Base-by-base conservation (phyloP, 2,329 filamentous ascomycete genomes). In the Fusarium sp. region DNA sequence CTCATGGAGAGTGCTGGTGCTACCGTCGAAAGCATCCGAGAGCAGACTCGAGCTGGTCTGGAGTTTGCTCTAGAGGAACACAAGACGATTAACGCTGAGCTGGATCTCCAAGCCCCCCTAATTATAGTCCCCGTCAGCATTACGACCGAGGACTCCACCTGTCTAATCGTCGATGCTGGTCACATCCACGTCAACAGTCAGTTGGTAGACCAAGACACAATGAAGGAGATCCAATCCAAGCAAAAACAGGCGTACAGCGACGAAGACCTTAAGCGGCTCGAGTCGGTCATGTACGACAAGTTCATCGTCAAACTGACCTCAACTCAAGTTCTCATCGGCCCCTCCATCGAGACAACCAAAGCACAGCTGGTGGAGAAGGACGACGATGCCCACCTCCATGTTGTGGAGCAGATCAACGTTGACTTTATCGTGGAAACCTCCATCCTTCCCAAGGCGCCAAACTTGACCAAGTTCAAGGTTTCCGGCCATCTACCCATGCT, bases 21-120 rank as follows among this genome's bases (percentile, higher is more conserved):
- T 2, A 99, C 96, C 0, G 95, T 99, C 0, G 95, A 99, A 80
- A 95, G 95, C 8, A 86, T 99, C 62, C 89, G 97, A 36, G 95
- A 98, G 78, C 97, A 99, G 82, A 99, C 97, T 6, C 89, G 97
- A 78, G 95, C 96, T 52, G 95, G 96, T 28, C 88, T 99, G 36
- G 95, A 99, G 80, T 99, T 98, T 81, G 97, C 96, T 0, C 84
- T 99, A 4, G 93, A 98, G 76, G 97, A 99, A 78, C 96, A 99
- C 85, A 98, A 97, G 84, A 98, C 96, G 2, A 92, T 99, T 78
- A 97, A 99, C 75, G 95, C 95, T 13, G 94, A 98, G 74, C 86
- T 99, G 44, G 96, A 99, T 79, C 89, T 99, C 12, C 95, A 98
- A 78, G 96, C 96, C 1, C 96, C 96, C 37, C 88, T 99, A 2